phyloP scores from a whole-genome alignment of 306 rosid species.

The Gastrolobium bilobum region DNA sequence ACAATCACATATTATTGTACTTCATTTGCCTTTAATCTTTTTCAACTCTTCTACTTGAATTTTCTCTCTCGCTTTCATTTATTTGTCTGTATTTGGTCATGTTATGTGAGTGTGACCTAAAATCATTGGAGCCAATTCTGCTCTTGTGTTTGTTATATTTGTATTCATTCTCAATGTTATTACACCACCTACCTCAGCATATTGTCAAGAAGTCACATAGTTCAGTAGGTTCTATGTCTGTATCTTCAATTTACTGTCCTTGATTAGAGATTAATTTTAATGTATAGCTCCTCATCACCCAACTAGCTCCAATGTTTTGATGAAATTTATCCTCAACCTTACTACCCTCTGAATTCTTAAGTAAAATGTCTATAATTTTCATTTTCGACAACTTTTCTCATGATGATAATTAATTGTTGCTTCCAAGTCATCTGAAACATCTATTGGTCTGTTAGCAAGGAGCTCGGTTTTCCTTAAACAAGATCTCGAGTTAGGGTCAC shows the following conservation, averaged over 20 bases:
- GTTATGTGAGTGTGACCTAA: not conserved
- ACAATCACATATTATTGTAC: slow-evolving; percentile 13
- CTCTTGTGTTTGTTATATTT: not conserved
- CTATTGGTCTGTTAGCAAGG: no score
- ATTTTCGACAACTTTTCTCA: not conserved
- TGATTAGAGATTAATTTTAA: not conserved
- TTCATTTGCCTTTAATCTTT: not conserved
- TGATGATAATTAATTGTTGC: no score
- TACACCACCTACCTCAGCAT: not conserved
- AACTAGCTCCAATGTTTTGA: not conserved
- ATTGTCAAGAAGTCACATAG: not conserved
- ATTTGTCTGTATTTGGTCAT: not conserved
- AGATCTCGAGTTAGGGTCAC: no score
- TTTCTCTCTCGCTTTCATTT: not conserved
- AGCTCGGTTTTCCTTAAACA: no score
- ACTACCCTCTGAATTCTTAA: not conserved
- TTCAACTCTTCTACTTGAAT: slow-evolving; percentile 27
- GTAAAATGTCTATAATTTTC: not conserved
- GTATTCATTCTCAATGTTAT: slow-evolving; percentile 2
- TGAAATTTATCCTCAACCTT: not conserved
- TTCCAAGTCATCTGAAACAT: no score
- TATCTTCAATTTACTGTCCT: slow-evolving; percentile 6
- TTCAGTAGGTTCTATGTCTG: not conserved
- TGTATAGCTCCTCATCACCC: slow-evolving; percentile 9
- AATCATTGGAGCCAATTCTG: slow-evolving; percentile 3